These are phyloP conservation scores for Fusarium odoratissimum DNA, from an alignment of 2,329 filamentous ascomycete genomes.

Conservation along the genomic window DNA sequence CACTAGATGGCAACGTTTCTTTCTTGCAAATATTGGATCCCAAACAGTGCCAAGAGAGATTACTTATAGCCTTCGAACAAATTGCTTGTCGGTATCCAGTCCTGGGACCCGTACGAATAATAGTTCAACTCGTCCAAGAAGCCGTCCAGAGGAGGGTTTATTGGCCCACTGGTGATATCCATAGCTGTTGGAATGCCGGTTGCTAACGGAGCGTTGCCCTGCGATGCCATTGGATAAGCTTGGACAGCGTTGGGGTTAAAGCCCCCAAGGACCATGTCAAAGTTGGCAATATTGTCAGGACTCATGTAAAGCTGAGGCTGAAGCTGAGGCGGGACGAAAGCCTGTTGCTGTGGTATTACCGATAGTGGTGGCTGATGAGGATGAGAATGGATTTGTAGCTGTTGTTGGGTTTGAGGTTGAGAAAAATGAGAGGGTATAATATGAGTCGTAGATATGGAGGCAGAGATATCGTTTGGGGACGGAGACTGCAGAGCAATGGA, in stretches of 20 bases:
- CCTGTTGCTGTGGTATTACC: conserved; percentile 35
- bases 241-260: conserved; percentile 46
- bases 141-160: conserved; percentile 55
- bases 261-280: conserved; percentile 57
- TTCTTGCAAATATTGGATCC: not conserved
- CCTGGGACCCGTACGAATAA: conserved; percentile 54
- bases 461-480: conserved; percentile 25
- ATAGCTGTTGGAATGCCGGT: conserved; percentile 10
- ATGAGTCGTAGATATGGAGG: conserved; percentile 16
- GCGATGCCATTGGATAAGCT: conserved; percentile 28
- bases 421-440: conserved; percentile 24
- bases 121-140: conserved; percentile 60
- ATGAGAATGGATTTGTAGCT: conserved; percentile 1
- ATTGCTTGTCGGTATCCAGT: conserved; percentile 37
- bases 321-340: conserved; percentile 29
- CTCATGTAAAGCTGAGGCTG: conserved; percentile 25
- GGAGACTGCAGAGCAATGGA: conserved; percentile 26
- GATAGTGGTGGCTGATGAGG: conserved; percentile 6
- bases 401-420: conserved; percentile 41
- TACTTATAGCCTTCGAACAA: conserved; percentile 39
- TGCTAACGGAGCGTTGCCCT: conserved; percentile 12
- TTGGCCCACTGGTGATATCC: conserved; percentile 2
- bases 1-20: not conserved
- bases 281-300: conserved; percentile 6
- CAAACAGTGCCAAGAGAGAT: not conserved